Base-by-base conservation (phyloP, 2,329 filamentous ascomycete species). In the Aspergillus eucalypticola region DNA sequence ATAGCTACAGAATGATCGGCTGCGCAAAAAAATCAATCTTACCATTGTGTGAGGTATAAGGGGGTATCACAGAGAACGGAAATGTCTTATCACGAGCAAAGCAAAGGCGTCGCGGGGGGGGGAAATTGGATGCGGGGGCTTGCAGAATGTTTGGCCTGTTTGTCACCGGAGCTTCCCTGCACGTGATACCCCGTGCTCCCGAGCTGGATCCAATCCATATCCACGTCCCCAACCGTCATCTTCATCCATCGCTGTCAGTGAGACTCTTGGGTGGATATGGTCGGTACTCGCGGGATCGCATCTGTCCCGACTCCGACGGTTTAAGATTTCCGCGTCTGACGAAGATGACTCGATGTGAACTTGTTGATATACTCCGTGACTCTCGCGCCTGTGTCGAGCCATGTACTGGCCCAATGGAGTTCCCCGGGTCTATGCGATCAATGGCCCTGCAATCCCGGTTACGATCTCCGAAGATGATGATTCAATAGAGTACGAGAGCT, bases 321-420 rank as follows among this genome's bases (percentile, higher is more conserved):
- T 57, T 67, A 69, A 69, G 60, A 55, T 57, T 54, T 54, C 48
- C 55, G 41, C 56, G 3, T 56, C 55, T 38, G 39, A 60, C 64
- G 69, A 76, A 73, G 69, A 78, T 78, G 76, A 73, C 70, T 70
- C 71, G 64, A 74, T 69, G 68, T 73, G 70, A 75, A 69, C 46
- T 50, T 27, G 69, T 69, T 62, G 66, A 61, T 62, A 60, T 65
- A 56, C 64, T 66, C 64, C 64, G 67, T 64, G 60, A 72, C 67
- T 62, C 62, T 69, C 66, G 62, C 66, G 67, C 62, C 58, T 61
- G 58, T 62, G 60, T 67, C 66, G 67, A 72, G 75, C 73, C 70
- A 81, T 81, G 79, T 81, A 81, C 75, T 81, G 79, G 79, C 79
- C 79, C 66, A 78, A 80, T 76, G 78, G 78, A 66, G 79, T 81